Conservation (phyloP, 352 stramenopile genomes). For the Pythium aquatile region DNA sequence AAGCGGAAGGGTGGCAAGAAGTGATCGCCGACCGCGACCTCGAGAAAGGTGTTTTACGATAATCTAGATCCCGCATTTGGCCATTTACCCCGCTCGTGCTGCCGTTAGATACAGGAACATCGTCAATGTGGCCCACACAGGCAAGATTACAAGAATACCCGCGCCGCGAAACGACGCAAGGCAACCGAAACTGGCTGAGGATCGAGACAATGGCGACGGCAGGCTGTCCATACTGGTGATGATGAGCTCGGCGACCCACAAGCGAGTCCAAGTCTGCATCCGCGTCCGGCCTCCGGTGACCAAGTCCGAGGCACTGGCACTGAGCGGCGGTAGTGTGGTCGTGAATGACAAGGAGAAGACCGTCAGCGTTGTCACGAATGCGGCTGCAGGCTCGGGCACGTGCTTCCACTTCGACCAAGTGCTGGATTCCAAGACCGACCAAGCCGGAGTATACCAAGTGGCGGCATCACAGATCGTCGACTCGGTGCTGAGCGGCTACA, state of each 20-base stretch:
- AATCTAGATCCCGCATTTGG: constrained; percentile 19
- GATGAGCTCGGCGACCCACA: constrained; percentile 30
- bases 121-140: constrained; percentile 1
- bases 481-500: constrained; percentile 64
- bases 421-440: constrained; percentile 36
- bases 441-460: constrained; percentile 51
- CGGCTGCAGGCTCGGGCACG: constrained; percentile 41
- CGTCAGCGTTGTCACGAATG: constrained; percentile 63
- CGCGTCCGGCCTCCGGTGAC: constrained; percentile 45
- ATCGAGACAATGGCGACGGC: neutral
- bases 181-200: neutral
- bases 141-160: neutral
- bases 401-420: constrained; percentile 74
- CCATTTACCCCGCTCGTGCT: constrained; percentile 1
- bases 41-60: constrained; percentile 15
- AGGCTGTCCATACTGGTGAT: neutral
- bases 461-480: constrained; percentile 54
- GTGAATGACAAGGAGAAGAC: constrained; percentile 54
- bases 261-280: constrained; percentile 71
- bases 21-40: constrained; percentile 9
- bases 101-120: neutral
- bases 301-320: neutral
- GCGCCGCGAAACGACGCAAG: constrained; percentile 8
- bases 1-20: constrained; percentile 54
- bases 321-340: constrained; percentile 29